These are phyloP conservation scores for Nothomitra cinnamomea DNA, from an alignment of 2,329 filamentous ascomycete genomes.

Conservation along the genomic window DNA sequence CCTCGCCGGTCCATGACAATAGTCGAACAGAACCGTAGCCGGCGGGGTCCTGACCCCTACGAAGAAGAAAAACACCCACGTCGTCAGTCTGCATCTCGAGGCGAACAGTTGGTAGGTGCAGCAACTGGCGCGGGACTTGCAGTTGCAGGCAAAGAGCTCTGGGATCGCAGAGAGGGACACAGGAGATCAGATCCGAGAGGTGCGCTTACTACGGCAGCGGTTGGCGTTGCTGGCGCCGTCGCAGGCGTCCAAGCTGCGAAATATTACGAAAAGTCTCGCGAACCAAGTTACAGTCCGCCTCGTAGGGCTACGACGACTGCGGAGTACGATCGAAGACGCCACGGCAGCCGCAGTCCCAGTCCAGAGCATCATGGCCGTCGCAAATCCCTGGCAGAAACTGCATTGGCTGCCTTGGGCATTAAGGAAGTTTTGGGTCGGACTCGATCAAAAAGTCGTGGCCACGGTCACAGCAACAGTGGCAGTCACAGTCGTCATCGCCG, in stretches of 20 bases:
- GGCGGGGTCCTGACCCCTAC: conserved; percentile 32
- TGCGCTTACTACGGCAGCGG: conserved; percentile 39
- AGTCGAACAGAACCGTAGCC: conserved; percentile 27
- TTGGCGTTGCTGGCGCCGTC: conserved; percentile 46
- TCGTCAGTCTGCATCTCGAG: conserved; percentile 38
- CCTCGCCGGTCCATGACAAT: conserved; percentile 26
- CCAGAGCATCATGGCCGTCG: background rate
- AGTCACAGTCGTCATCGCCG: background rate
- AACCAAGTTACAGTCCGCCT: conserved; percentile 7
- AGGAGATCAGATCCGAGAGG: conserved; percentile 37
- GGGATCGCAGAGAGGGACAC: conserved; percentile 41
- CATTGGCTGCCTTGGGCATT: conserved; percentile 39
- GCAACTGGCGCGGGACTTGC: conserved; percentile 46
- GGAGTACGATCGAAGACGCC: conserved; percentile 16
- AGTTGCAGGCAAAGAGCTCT: conserved; percentile 49
- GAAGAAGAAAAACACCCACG: conserved; percentile 41
- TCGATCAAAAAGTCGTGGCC: conserved; percentile 32
- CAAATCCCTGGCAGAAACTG: conserved; percentile 8
- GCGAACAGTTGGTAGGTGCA: conserved; percentile 50
- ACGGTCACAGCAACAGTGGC: conserved; percentile 29
- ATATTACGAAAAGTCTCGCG: conserved; percentile 41
- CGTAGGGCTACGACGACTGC: background rate
- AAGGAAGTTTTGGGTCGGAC: conserved; percentile 33
- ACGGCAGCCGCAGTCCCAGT: conserved; percentile 35
- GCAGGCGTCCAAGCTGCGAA: conserved; percentile 48